These are phyloP conservation scores for Fomitopsis pinicola DNA, from an alignment of 1,284 basidiomycete species.

Conservation along the genomic window DNA sequence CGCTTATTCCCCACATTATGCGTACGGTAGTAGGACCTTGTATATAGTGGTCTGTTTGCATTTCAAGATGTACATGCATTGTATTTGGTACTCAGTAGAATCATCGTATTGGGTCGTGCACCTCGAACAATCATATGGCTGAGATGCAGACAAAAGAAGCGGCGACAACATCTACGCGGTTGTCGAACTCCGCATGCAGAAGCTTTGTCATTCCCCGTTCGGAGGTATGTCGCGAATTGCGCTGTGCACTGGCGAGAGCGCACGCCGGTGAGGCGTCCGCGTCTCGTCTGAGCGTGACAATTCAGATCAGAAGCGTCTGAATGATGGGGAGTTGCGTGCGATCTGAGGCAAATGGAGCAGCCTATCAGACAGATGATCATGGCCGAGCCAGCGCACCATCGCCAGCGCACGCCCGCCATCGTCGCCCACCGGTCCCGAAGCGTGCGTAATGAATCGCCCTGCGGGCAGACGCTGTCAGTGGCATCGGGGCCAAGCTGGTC, in stretches of 20 bases:
- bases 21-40: slow-evolving; percentile 5
- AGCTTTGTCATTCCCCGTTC: background rate
- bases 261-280: background rate
- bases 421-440: background rate
- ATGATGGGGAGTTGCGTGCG: background rate
- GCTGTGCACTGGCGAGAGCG: background rate
- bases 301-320: background rate
- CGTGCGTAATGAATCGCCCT: background rate
- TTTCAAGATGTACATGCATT: slow-evolving; percentile 5
- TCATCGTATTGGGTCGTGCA: slow-evolving; percentile 2
- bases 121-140: background rate
- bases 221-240: background rate
- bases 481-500: background rate
- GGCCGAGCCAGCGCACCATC: background rate
- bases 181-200: background rate
- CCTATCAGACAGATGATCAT: slow-evolving; percentile 2
- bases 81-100: slow-evolving; percentile 9
- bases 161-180: background rate
- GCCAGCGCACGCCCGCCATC: background rate
- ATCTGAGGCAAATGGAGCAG: slow-evolving; percentile 1
- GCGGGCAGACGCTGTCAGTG: background rate
- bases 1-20: background rate
- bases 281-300: background rate
- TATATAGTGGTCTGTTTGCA: slow-evolving; percentile 4
- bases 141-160: background rate